Percentiles rank a stretch among this genome's conserved stretches.
Conservation (phyloP, 169 alveolate genomes). For the Babesia caballi region DNA sequence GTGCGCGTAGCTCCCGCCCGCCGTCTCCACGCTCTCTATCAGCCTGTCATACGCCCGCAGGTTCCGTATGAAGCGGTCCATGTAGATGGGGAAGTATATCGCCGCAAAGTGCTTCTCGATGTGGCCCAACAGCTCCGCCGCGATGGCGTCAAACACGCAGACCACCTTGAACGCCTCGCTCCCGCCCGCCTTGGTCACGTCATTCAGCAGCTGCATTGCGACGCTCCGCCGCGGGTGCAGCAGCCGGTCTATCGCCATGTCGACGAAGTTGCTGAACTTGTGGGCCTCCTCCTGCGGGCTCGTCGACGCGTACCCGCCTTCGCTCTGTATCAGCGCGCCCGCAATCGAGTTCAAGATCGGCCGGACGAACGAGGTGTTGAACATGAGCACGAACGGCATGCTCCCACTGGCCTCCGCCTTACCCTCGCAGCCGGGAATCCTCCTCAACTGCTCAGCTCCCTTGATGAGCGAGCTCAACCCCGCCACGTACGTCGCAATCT, state of each 20-base stretch:
- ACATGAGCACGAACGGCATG: constrained; percentile 1
- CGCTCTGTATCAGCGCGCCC: background rate
- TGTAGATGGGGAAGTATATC: constrained; percentile 43
- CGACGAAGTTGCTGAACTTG: constrained; percentile 30
- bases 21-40: constrained; percentile 24
- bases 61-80: constrained; percentile 33
- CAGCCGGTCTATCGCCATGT: background rate
- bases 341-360: background rate
- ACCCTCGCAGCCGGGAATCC: background rate
- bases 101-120: constrained; percentile 36
- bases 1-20: constrained; percentile 24
- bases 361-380: background rate
- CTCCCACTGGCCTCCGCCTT: too few relatives aligned
- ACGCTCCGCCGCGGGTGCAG: constrained; percentile 35
- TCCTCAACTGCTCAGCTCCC: constrained; percentile 32
- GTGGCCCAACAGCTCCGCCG: constrained; percentile 13
- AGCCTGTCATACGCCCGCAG: constrained; percentile 34
- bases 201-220: constrained; percentile 45
- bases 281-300: constrained; percentile 30
- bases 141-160: constrained; percentile 46
- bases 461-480: constrained; percentile 44
- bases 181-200: constrained; percentile 12
- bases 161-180: constrained; percentile 39
- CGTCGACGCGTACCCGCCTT: background rate
- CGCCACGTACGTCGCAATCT: constrained; percentile 20